Conservation (phyloP, 495 filamentous ascomycete species). For the Apiosordaria backusii region DNA sequence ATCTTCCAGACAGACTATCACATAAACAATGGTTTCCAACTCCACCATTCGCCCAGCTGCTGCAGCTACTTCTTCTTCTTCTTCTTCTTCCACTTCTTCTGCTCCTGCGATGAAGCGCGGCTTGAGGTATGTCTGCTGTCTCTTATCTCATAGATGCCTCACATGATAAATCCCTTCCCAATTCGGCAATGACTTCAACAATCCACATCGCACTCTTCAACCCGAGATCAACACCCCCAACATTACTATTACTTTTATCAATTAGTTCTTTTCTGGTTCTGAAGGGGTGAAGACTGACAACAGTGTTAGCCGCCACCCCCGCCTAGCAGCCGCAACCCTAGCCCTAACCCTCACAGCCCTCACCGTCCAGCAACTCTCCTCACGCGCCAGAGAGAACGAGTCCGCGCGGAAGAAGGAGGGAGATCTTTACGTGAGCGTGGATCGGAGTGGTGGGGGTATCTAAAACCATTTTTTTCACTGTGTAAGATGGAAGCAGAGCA, state of each 20-base stretch:
- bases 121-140: neutral
- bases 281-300: no score
- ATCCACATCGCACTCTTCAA: no score
- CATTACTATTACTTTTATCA: no score
- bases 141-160: neutral
- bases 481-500: no score
- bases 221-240: no score
- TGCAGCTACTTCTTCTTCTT: neutral
- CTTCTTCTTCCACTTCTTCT: neutral
- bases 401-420: constrained; percentile 34
- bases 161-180: neutral
- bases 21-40: neutral
- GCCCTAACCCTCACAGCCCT: constrained; percentile 27
- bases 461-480: no score
- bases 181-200: neutral
- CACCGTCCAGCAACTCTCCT: constrained; percentile 35
- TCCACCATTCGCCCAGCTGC: neutral
- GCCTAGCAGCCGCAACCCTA: constrained; percentile 29
- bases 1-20: no score
- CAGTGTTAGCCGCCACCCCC: constrained; percentile 38
- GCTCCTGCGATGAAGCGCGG: neutral
- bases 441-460: constrained; percentile 48
- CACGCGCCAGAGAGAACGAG: constrained; percentile 40
- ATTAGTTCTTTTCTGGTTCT: no score
- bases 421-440: constrained; percentile 43